Base-by-base conservation (phyloP, 495 filamentous ascomycete genomes). In the Talaromyces trachyspermus region DNA sequence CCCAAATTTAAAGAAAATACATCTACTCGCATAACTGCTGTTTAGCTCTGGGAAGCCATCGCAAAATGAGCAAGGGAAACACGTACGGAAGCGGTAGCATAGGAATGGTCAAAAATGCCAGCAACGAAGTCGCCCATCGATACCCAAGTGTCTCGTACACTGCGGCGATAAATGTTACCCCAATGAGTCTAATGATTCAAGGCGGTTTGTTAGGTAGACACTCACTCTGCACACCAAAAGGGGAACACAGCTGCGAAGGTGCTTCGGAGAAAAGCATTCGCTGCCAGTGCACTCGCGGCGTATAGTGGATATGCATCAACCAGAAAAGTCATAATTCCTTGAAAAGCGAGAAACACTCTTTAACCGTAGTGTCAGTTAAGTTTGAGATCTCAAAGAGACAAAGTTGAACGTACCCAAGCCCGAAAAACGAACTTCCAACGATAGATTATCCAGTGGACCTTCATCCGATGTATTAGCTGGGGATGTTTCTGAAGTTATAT, bases 241-340 rank as follows among this genome's bases (percentile, higher is more conserved):
- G 14, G 5, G 12, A 8, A 25, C 15, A 7, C 27, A 18, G 11
- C 64, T 36, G 58, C 64, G 32, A 62, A 62, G 8, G 60, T 60
- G 23, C 54, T 62, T 26, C 60, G 54, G 37, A 62, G 26, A 35
- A 65, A 61, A n/a, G 58, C 58, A 43, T 67, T 67, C 0, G 62
- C 62, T 11, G 64, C 64, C 24, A 67, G 37, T 0, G 64, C 62
- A 2, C 58, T 63, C 0, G 64, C 64, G 3, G 62, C 61, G 30
- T 67, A 67, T 27, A 59, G 59, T 42, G 59, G 60, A 54, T 87
- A 89, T 0, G 75, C 71, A 38, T 88, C 85, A 35, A 80, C 86
- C 35, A 91, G 70, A 63, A 89, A 90, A 12, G 86, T 89, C 60
- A 90, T 90, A 47, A 89, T 72, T 14, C 85, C 85, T 11, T 72